Evolutionary conservation across 108 stramenopile species (phyloP).

Genomic region (Fragilaria crotonensis): DNA sequence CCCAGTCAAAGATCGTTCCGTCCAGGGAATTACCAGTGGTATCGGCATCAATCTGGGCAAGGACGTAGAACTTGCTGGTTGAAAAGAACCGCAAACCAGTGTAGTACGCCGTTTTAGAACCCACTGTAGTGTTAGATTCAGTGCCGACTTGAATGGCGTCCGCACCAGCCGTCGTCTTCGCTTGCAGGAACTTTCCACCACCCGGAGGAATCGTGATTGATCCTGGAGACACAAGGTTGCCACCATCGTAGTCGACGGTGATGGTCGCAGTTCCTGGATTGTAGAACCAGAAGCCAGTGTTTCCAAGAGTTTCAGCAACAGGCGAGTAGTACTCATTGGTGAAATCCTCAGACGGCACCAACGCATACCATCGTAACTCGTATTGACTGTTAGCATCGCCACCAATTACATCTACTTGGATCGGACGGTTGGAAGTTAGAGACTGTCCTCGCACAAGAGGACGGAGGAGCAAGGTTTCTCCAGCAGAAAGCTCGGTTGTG

Average conservation of each 20-base stretch:
- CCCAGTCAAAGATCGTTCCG: constrained; percentile 8
- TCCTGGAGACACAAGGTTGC: not conserved
- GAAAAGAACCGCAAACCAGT: constrained; percentile 2
- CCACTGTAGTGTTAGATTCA: not conserved
- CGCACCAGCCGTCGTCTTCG: not conserved
- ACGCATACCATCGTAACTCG: constrained; percentile 20
- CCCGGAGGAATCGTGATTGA: not conserved
- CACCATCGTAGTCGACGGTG: not conserved
- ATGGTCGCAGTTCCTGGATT: not conserved
- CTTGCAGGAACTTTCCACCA: not conserved
- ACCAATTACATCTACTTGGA: constrained; percentile 17
- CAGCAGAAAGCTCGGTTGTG: constrained; percentile 1
- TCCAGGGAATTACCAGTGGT: constrained; percentile 5
- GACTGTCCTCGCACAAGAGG: not conserved
- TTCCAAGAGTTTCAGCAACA: constrained; percentile 12
- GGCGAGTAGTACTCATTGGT: constrained; percentile 12
- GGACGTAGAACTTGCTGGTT: not conserved
- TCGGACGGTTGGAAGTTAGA: constrained; percentile 1
- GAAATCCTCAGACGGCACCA: constrained; percentile 7
- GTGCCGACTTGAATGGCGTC: constrained; percentile 6
- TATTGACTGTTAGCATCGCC: constrained; percentile 16
- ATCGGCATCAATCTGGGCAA: constrained; percentile 1
- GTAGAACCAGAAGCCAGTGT: constrained; percentile 3
- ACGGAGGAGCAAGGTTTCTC: not conserved
- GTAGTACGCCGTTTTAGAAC: not conserved